phyloP scores from a whole-genome alignment of 306 rosid species.

The Sindora glabra region DNA sequence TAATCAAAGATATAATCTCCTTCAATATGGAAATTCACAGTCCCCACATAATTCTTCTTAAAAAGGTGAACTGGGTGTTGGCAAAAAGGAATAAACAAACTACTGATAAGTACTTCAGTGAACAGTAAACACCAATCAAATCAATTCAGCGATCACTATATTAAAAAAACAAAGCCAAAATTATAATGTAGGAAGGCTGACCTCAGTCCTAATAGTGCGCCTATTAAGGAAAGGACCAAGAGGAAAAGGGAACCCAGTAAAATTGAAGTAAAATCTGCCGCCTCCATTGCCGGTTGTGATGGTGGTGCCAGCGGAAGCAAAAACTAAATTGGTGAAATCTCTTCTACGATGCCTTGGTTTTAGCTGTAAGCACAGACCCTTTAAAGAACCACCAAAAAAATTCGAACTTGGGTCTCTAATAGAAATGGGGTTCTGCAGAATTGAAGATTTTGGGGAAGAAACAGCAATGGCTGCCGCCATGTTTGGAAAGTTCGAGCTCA shows the following conservation, averaged over 20 bases:
- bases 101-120: not conserved
- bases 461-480: constrained; percentile 51
- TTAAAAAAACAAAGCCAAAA: constrained; percentile 8
- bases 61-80: not conserved
- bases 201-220: constrained; percentile 79
- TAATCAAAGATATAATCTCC: not conserved
- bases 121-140: not conserved
- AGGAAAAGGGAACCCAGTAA: constrained; percentile 97
- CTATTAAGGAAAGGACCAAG: constrained; percentile 91
- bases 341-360: constrained; percentile 41
- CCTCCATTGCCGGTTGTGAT: constrained; percentile 18
- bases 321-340: constrained; percentile 35
- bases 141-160: not conserved
- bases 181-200: constrained; percentile 14
- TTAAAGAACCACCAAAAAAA: constrained; percentile 41
- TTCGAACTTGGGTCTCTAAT: constrained; percentile 30
- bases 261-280: constrained; percentile 84
- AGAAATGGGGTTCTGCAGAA: constrained; percentile 40
- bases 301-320: constrained; percentile 42
- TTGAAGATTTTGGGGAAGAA: constrained; percentile 51
- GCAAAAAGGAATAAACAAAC: not conserved
- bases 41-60: not conserved
- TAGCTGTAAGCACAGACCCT: constrained; percentile 34
- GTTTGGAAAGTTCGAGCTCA: constrained; percentile 9
- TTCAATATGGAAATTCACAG: not conserved